These are phyloP conservation scores for Pogostemon cablin DNA, from an alignment of 257 asterid genomes.

Conservation along the genomic window DNA sequence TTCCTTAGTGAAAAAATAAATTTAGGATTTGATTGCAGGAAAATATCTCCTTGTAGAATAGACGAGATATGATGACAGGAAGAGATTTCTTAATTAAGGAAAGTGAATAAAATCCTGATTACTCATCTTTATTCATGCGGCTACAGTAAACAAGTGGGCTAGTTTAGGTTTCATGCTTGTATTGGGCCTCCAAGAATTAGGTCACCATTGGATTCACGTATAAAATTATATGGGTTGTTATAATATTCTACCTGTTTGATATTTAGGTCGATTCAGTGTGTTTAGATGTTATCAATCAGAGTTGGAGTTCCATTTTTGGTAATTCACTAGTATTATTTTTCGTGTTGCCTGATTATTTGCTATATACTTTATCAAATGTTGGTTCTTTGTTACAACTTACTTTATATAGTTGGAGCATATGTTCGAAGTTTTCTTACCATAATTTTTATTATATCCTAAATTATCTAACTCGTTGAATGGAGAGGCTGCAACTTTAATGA, in stretches of 20 bases:
- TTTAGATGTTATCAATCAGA: slow-evolving; percentile 94
- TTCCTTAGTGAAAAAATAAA: no score
- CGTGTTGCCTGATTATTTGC: not conserved
- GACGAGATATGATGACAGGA: no score
- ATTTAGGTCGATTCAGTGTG: slow-evolving; percentile 93
- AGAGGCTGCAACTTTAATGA: slow-evolving; percentile 74
- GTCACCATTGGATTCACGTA: no score
- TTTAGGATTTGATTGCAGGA: no score
- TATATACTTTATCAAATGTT: not conserved
- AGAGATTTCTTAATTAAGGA: no score
- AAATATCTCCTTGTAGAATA: no score
- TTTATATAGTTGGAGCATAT: slow-evolving; percentile 68
- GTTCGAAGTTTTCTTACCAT: slow-evolving; percentile 82
- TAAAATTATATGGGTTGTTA: no score
- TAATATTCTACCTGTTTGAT: not conserved
- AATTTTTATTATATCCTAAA: slow-evolving; percentile 76
- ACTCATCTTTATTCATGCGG: no score
- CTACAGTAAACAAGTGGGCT: no score
- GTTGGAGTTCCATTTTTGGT: slow-evolving; percentile 99
- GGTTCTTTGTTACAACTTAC: not conserved
- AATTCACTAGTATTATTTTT: slow-evolving; percentile 30
- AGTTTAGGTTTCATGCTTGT: no score
- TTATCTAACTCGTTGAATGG: slow-evolving; percentile 79
- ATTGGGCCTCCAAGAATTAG: not conserved
- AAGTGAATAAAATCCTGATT: no score